Percentiles rank a stretch among this genome's conserved stretches.
Evolutionary conservation across 2,329 filamentous ascomycete species (phyloP).

Genomic region (Sclerotinia nivalis): DNA sequence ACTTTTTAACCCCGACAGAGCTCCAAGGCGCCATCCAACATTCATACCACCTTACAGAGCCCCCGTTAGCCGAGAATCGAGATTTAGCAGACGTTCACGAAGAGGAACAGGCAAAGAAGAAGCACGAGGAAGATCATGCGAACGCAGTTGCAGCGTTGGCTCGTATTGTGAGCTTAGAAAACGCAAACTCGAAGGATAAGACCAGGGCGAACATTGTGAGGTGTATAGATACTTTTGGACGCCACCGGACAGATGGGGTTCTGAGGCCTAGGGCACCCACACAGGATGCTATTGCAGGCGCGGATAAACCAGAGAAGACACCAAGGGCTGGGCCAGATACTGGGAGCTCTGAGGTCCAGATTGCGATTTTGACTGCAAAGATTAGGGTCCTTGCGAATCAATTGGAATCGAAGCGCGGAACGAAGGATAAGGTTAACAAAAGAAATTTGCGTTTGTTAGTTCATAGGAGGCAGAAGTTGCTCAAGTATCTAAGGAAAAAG

Average conservation of each 20-base stretch:
- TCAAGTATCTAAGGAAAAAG: slow-evolving; percentile 83
- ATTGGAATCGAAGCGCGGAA: slow-evolving; percentile 64
- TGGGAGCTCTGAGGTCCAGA: slow-evolving; percentile 95
- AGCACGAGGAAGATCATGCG: slow-evolving; percentile 58
- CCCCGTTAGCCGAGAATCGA: slow-evolving; percentile 45
- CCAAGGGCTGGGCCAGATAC: slow-evolving; percentile 86
- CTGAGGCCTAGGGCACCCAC: slow-evolving; percentile 52
- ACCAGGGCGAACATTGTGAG: slow-evolving; percentile 80
- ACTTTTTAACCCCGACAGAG: slow-evolving; percentile 69
- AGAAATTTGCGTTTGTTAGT: slow-evolving; percentile 82
- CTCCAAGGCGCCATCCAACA: slow-evolving; percentile 65
- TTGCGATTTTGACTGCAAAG: slow-evolving; percentile 91
- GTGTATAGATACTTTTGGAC: slow-evolving; percentile 84
- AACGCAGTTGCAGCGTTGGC: slow-evolving; percentile 74
- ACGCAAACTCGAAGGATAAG: slow-evolving; percentile 75
- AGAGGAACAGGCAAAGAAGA: slow-evolving; percentile 41
- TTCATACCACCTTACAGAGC: slow-evolving; percentile 68
- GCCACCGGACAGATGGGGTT: slow-evolving; percentile 78
- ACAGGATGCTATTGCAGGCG: slow-evolving; percentile 29
- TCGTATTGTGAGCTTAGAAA: slow-evolving; percentile 76
- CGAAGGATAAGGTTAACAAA: slow-evolving; percentile 93
- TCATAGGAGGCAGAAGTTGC: slow-evolving; percentile 83
- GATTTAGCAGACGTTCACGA: slow-evolving; percentile 37
- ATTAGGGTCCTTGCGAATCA: slow-evolving; percentile 78
- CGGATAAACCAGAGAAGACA: slow-evolving; percentile 45